Base-by-base conservation (phyloP, 176 grass and related monocot species). In the Tuctoria greenei region DNA sequence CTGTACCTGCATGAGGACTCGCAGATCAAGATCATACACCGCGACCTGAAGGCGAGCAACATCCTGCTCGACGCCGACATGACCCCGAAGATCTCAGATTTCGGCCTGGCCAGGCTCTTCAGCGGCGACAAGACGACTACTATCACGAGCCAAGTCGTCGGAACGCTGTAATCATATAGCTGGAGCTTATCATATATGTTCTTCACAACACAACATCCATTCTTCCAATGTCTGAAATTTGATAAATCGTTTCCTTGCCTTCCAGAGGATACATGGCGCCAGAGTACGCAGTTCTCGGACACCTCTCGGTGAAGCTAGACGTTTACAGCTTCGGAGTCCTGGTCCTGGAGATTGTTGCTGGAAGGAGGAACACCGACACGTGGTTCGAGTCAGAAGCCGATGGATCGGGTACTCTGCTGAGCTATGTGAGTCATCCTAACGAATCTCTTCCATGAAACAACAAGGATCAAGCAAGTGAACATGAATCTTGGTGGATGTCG, bases 41-140 rank as follows among this genome's bases (percentile, higher is more conserved):
- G 86, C 0, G 81, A 79, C 7, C 81, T 88, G n/a, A 88, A 84
- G 76, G 61, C 81, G 12, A 80, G 86, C 69, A 84, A 88, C 49
- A 41, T 88, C 38, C 52, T 88, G 4, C 71, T 84, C 0, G 86
- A 88, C 14, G 43, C 23, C 39, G 38, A 34, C 25, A 84, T 84
- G 86, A 88, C 39, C 65, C 81, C 81, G 0, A 84, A 80, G 76
- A 88, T 88, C 41, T 88, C 81, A 0, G 81, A 88, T 9, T 88
- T 88, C 17, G 81, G 86, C 7, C 43, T 88, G 14, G 81, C 80
- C 2, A 79, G 59, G 83, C 73, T 41, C 71, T 90, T 73, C 40
- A 14, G 0, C 7, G 44, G 46, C 10, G 55, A 67, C 2, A 78
- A 49, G 21, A 79, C 76, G 5, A 56, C 23, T 6, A 71, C 13